These are phyloP conservation scores for Cryptococcus sp. DNA, from an alignment of 1,284 basidiomycete genomes.

Conservation along the genomic window DNA sequence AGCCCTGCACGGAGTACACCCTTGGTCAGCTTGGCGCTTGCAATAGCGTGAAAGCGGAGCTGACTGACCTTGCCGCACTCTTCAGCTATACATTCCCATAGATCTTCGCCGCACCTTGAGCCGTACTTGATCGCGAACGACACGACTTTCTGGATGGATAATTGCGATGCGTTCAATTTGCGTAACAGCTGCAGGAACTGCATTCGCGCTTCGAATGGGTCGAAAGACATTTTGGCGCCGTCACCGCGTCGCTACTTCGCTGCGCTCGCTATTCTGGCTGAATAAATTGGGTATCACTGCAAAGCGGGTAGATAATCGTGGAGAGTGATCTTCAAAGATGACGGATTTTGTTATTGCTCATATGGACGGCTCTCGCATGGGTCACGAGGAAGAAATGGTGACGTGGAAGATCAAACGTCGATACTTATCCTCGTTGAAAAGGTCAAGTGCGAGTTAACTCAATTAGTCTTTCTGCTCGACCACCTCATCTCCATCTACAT, in stretches of 20 bases:
- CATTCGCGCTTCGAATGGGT: constrained; percentile 87
- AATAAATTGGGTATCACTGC: too few species aligned
- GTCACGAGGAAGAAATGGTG: constrained; percentile 8
- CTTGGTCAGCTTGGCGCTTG: background rate
- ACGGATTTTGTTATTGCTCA: background rate
- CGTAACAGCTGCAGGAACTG: constrained; percentile 73
- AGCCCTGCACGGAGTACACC: constrained; percentile 59
- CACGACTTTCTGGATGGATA: constrained; percentile 86
- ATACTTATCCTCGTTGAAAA: background rate
- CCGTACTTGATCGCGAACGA: constrained; percentile 83
- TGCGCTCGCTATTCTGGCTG: too few species aligned
- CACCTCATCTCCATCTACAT: background rate
- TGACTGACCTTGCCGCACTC: constrained; percentile 75
- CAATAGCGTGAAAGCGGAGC: background rate
- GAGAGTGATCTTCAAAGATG: background rate
- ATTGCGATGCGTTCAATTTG: constrained; percentile 81
- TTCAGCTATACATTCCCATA: constrained; percentile 92
- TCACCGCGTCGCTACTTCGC: too few species aligned
- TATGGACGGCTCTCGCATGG: too few species aligned
- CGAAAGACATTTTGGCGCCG: constrained; percentile 59
- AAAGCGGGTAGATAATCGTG: too few species aligned
- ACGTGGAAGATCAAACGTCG: constrained; percentile 9
- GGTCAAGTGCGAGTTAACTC: too few species aligned
- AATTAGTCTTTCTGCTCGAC: too few species aligned
- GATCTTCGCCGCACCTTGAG: constrained; percentile 76